phyloP scores from a whole-genome alignment of 371 early-diverging fungal species.

The Basidiobolus meristosporus region DNA sequence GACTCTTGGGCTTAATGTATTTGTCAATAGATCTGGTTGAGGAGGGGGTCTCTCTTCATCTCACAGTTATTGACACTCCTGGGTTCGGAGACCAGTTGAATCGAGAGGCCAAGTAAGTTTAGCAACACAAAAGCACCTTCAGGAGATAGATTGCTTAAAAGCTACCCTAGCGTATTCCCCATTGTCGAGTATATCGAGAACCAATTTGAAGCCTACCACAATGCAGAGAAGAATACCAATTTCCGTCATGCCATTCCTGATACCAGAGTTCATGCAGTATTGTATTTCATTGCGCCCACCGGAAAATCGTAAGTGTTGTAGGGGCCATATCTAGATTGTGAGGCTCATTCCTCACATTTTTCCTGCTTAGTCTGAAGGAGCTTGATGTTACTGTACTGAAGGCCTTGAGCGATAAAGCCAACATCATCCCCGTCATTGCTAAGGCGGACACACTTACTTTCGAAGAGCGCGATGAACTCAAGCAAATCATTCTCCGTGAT shows the following conservation, averaged over 20 bases:
- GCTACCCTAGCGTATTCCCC: slow-evolving; percentile 29
- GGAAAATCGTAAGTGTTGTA: slow-evolving; percentile 49
- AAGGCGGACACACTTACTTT: slow-evolving; percentile 47
- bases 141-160: not conserved
- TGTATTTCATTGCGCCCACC: slow-evolving; percentile 89
- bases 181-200: slow-evolving; percentile 79
- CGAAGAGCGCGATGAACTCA: slow-evolving; percentile 37
- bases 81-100: slow-evolving; percentile 82
- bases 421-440: slow-evolving; percentile 76
- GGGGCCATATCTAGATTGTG: not conserved
- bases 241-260: slow-evolving; percentile 46
- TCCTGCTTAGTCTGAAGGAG: slow-evolving; percentile 53
- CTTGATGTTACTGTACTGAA: slow-evolving; percentile 78
- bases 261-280: slow-evolving; percentile 83
- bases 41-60: slow-evolving; percentile 74
- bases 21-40: slow-evolving; percentile 66
- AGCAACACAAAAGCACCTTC: not conserved
- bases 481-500: slow-evolving; percentile 49
- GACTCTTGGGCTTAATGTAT: not conserved
- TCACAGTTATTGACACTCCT: slow-evolving; percentile 87
- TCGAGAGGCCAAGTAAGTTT: slow-evolving; percentile 50
- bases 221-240: slow-evolving; percentile 78
- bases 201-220: slow-evolving; percentile 76
- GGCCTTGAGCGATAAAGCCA: slow-evolving; percentile 57
- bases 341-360: slow-evolving; percentile 11